Conservation (phyloP, 768 basidiomycete species). For the Lactarius hatsudake region DNA sequence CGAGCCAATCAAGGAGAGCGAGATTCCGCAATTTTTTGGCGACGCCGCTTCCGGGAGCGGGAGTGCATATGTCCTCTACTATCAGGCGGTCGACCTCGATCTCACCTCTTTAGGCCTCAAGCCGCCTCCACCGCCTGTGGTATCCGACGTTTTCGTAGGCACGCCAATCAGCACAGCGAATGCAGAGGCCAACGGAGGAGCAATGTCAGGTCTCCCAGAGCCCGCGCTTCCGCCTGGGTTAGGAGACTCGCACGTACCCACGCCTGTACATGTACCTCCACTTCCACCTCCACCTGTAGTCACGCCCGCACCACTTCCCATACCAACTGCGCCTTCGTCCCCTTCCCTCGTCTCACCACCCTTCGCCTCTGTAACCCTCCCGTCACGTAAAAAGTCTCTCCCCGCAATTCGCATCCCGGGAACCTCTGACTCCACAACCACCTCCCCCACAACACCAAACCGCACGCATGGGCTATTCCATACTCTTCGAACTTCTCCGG, state of each 20-base stretch:
- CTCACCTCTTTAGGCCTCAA: slow-evolving; percentile 66
- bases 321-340: slow-evolving; percentile 28
- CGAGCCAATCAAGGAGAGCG: slow-evolving; percentile 79
- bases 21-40: slow-evolving; percentile 93
- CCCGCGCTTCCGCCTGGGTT: slow-evolving; percentile 20
- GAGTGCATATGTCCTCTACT: slow-evolving; percentile 95
- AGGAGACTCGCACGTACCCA: slow-evolving; percentile 3
- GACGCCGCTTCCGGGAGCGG: slow-evolving; percentile 85
- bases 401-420: slow-evolving; percentile 22
- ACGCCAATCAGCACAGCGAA: neutral
- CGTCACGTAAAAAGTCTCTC: slow-evolving; percentile 26
- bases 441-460: slow-evolving; percentile 19
- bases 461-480: slow-evolving; percentile 20
- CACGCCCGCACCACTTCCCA: slow-evolving; percentile 1
- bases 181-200: neutral
- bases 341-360: slow-evolving; percentile 27
- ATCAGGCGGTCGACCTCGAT: slow-evolving; percentile 90
- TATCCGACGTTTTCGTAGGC: slow-evolving; percentile 23
- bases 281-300: neutral
- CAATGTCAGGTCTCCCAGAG: slow-evolving; percentile 8
- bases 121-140: slow-evolving; percentile 30
- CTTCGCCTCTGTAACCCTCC: slow-evolving; percentile 14
- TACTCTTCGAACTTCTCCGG: slow-evolving; percentile 27
- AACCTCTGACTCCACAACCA: slow-evolving; percentile 16
- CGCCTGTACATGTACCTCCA: neutral